Evolutionary conservation across 306 rosid species (phyloP), one percentile per base, ranked within the genome.

Genomic region (Pueraria montana): DNA sequence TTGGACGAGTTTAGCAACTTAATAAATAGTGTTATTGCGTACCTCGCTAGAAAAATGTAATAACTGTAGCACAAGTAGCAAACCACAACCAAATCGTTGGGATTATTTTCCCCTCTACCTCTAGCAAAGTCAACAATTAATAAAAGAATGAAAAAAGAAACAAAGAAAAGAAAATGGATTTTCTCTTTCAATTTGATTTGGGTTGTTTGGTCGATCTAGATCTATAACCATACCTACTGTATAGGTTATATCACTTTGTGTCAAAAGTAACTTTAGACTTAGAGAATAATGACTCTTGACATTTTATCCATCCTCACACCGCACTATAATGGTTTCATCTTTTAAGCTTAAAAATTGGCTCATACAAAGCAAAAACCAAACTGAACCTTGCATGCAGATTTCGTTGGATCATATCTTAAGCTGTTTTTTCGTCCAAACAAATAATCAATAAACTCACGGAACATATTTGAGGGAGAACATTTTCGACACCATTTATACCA

Each of bases 351-450:
- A 59, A 34, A 8, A 34, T 3, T 65, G 72, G 26, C 12, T 34
- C 48, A 65, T 11, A 34, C n/a, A 32, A 32, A 6, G 2, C 45
- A 64, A 23, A 14, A 65, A 65, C 38, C 26, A 21, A 68, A 68
- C 36, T 18, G 55, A 68, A 40, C 53, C n/a, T 20, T 42, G 53
- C 74, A 68, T 42, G 74, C 53, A 42, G 6, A 11, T 42, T 68
- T 42, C 11, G 9, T 38, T 68, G 53, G 49, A 42, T 68, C 53
- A 21, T 42, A 67, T 5, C 11, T 40, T 68, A 55, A 42, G 74
- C 74, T 42, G 36, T 2, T 68, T 42, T 68, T 40, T 12, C 8
- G 74, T 68, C 55, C 9, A 68, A 20, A 40, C 53, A 67, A 20
- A 40, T 68, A 2, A 14, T 32, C 43, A 5, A 8, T 13, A 17